Conservation (phyloP, 2,329 filamentous ascomycete genomes). For the Fusarium compactum region DNA sequence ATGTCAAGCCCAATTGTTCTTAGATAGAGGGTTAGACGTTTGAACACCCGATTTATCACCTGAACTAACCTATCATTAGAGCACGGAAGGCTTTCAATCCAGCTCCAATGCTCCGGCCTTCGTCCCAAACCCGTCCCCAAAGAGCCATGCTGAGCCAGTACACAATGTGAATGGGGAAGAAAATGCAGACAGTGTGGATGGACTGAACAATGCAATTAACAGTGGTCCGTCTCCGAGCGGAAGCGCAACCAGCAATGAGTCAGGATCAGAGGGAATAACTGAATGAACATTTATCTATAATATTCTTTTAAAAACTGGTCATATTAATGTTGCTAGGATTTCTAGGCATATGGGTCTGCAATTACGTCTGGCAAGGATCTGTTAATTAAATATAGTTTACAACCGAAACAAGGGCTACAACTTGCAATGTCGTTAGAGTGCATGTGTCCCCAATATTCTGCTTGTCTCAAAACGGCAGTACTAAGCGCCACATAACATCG, state of each 20-base stretch:
- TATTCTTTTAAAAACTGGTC: not conserved
- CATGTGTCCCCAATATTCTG: not conserved
- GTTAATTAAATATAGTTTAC: not conserved
- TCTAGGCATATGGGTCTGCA: too few species aligned
- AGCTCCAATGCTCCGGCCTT: not conserved
- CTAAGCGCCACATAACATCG: not conserved
- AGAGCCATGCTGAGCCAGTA: too few species aligned
- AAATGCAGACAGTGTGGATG: not conserved
- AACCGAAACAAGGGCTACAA: not conserved
- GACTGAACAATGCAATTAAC: not conserved
- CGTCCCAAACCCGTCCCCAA: not conserved
- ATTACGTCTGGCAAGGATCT: not conserved
- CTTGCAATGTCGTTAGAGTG: not conserved
- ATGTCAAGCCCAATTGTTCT: not conserved
- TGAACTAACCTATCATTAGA: not conserved
- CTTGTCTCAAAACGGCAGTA: not conserved
- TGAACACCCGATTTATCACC: too few species aligned
- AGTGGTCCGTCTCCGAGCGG: not conserved
- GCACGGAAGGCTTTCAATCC: not conserved
- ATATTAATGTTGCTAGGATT: fast-evolving
- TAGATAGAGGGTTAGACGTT: not conserved
- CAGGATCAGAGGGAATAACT: not conserved
- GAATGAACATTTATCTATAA: not conserved
- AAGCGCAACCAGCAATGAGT: not conserved
- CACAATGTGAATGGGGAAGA: not conserved